These are phyloP conservation scores for Chaetomium sp. DNA, from an alignment of 2,329 filamentous ascomycete genomes.

Conservation along the genomic window DNA sequence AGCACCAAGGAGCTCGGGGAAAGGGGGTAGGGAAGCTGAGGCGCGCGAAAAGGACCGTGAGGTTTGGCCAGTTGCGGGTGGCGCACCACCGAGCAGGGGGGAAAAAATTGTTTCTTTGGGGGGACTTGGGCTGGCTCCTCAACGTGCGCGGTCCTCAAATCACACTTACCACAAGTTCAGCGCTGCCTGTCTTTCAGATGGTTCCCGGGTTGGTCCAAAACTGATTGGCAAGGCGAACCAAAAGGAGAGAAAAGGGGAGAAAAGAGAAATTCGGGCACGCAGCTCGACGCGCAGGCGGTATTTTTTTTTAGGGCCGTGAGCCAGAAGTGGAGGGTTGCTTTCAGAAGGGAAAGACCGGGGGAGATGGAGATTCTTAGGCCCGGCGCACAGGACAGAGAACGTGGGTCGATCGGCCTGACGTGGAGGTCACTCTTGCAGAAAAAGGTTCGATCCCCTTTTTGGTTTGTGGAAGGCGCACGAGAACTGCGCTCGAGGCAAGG, in stretches of 20 bases:
- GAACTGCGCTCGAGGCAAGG: slow-evolving; percentile 6
- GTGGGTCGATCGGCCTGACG: slow-evolving; percentile 25
- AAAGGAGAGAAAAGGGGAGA: slow-evolving; percentile 9
- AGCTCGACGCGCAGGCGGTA: slow-evolving; percentile 18
- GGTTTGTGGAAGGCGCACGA: slow-evolving; percentile 14
- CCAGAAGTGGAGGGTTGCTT: slow-evolving; percentile 22
- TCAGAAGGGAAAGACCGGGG: slow-evolving; percentile 24
- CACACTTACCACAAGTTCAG: slow-evolving; percentile 12
- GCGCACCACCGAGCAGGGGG: slow-evolving; percentile 12
- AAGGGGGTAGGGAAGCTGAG: slow-evolving; percentile 9
- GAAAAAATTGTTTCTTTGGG: slow-evolving; percentile 13
- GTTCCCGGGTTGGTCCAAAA: slow-evolving; percentile 11
- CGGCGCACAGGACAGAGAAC: slow-evolving; percentile 21
- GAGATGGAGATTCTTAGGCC: slow-evolving; percentile 24
- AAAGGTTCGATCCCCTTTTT: slow-evolving; percentile 17
- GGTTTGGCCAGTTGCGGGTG: slow-evolving; percentile 15
- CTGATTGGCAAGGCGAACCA: slow-evolving; percentile 15
- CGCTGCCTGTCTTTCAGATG: slow-evolving; percentile 2
- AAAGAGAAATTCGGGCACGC: slow-evolving; percentile 13
- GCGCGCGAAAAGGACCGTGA: slow-evolving; percentile 13
- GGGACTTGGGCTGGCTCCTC: neutral
- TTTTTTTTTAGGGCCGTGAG: slow-evolving; percentile 18
- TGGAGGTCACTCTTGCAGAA: slow-evolving; percentile 15
- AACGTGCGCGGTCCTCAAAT: slow-evolving; percentile 9
- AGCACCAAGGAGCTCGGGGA: neutral